Evolutionary conservation across 78 protist species (phyloP).

Genomic region (Chrysochromulina parva): DNA sequence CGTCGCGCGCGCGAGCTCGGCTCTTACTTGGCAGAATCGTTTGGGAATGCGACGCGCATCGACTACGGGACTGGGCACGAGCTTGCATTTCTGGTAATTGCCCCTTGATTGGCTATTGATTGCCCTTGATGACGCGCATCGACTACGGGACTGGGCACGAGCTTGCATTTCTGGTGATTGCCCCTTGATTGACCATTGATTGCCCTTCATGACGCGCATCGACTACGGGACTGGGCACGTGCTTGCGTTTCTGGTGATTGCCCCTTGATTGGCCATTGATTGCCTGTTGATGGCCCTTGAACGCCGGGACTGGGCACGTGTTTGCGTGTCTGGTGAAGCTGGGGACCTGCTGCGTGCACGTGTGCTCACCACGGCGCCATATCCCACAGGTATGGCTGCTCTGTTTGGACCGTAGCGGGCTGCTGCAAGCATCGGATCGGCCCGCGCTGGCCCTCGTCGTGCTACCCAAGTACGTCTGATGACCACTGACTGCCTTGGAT

Average conservation of each 20-base stretch:
- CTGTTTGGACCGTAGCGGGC: constrained; percentile 11
- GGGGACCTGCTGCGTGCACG: constrained; percentile 42
- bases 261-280: too few relatives aligned
- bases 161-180: constrained; percentile 57
- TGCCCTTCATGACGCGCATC: too few relatives aligned
- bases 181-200: too few relatives aligned
- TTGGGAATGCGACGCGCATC: constrained; percentile 88
- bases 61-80: constrained; percentile 99
- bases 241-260: constrained; percentile 31
- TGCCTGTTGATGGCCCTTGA: too few relatives aligned
- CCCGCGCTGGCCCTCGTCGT: too few relatives aligned
- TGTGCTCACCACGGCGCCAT: constrained; percentile 21
- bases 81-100: constrained; percentile 57
- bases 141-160: constrained; percentile 99
- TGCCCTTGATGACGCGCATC: too few relatives aligned
- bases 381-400: constrained; percentile 5
- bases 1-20: constrained; percentile 63
- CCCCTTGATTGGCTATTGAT: too few relatives aligned
- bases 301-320: not conserved
- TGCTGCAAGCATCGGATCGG: not conserved
- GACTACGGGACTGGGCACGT: not conserved
- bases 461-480: too few relatives aligned
- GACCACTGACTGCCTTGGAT: not conserved
- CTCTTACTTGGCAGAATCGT: constrained; percentile 70
- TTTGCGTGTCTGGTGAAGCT: constrained; percentile 36